Percentiles rank a stretch among this genome's conserved stretches.
Conservation (phyloP, 345 rosid species). For the Angophora floribunda region DNA sequence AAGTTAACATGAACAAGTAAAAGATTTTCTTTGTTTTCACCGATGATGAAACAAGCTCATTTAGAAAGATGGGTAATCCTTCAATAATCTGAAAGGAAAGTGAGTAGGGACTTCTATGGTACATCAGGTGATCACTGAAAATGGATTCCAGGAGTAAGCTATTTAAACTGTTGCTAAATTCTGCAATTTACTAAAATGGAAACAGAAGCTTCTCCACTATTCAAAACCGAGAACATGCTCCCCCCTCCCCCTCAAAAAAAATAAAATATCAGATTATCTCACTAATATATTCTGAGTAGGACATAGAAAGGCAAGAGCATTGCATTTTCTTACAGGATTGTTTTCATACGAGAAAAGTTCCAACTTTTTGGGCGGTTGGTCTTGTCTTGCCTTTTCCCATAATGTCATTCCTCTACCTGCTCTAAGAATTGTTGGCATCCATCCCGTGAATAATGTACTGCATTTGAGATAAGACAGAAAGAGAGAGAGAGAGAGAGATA, state of each 20-base stretch:
- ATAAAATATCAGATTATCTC: background rate
- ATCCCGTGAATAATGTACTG: constrained; percentile 80
- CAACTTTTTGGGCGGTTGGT: constrained; percentile 45
- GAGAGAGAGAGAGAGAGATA: background rate
- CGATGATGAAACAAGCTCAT: background rate
- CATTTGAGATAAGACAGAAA: background rate
- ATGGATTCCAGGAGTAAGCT: background rate
- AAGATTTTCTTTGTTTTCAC: background rate
- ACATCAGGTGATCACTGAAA: background rate
- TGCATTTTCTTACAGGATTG: constrained; percentile 34
- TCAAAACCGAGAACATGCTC: background rate
- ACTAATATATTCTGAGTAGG: background rate
- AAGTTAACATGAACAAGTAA: background rate
- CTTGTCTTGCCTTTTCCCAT: constrained; percentile 54
- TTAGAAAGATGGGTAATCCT: background rate
- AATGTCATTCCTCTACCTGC: constrained; percentile 80
- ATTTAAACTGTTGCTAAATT: background rate
- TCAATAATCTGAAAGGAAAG: background rate
- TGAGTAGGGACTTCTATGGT: background rate
- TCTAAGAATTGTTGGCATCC: constrained; percentile 85
- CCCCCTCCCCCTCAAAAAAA: background rate
- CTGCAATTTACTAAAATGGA: background rate
- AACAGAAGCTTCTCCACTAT: background rate
- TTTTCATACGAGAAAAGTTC: constrained; percentile 79
- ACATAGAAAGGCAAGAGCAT: background rate